Evolutionary conservation across 768 basidiomycete genomes (phyloP).

Genomic region (Ramaria rubella): DNA sequence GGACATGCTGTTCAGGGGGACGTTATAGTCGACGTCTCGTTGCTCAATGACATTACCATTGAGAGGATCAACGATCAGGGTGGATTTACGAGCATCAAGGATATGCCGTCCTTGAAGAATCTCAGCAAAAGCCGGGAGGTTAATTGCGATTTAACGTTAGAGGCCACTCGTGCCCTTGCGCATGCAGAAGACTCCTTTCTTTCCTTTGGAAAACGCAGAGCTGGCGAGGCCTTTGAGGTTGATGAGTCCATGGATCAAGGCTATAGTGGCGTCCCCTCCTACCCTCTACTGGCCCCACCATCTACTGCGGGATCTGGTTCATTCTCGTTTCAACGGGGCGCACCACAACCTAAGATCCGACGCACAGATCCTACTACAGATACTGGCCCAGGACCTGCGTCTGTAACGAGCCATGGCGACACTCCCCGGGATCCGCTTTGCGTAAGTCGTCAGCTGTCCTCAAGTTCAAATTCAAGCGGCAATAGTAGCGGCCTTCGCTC

Average conservation of each 20-base stretch:
- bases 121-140: neutral
- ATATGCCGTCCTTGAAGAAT: constrained; percentile 34
- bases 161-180: neutral
- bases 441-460: neutral
- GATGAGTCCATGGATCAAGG: too few relatives aligned
- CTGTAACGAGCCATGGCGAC: neutral
- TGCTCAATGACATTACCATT: constrained; percentile 60
- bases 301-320: neutral
- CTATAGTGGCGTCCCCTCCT: neutral
- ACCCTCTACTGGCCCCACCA: neutral
- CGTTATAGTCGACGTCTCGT: constrained; percentile 73
- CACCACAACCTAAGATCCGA: too few relatives aligned
- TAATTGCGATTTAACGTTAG: neutral
- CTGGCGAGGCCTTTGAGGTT: constrained; percentile 40
- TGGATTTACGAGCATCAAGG: constrained; percentile 50
- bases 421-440: neutral
- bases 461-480: neutral
- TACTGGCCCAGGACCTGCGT: too few relatives aligned
- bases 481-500: neutral
- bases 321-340: too few relatives aligned
- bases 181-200: neutral
- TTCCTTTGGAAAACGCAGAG: constrained; percentile 42
- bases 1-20: constrained; percentile 88
- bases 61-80: constrained; percentile 40
- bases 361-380: too few relatives aligned